Percentiles rank a stretch among this genome's conserved stretches.
Conservation (phyloP, 495 filamentous ascomycete species). For the Penicillium crystallinum region DNA sequence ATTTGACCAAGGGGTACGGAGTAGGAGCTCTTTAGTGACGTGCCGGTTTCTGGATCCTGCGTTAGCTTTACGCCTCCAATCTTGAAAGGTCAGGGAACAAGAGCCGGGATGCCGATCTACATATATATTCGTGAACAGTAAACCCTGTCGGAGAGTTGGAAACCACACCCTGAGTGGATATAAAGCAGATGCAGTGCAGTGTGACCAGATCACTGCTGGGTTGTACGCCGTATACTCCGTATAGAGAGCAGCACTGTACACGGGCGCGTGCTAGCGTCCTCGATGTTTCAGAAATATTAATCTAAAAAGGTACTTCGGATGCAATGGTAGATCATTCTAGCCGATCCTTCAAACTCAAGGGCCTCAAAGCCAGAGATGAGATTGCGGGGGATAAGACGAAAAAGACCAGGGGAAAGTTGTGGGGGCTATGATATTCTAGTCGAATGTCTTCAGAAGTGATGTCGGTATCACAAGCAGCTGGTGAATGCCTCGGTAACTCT, state of each 20-base stretch:
- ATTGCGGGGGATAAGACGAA: constrained; percentile 5
- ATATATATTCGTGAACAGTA: too few relatives aligned
- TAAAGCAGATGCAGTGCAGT: too few relatives aligned
- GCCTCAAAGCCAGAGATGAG: not conserved
- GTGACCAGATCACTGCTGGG: not conserved
- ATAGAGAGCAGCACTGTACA: not conserved
- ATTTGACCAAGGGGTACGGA: not conserved
- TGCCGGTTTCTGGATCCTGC: not conserved
- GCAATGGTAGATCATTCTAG: not conserved
- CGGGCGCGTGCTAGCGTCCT: not conserved
- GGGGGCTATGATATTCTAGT: not conserved
- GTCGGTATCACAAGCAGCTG: constrained; percentile 5
- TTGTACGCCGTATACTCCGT: not conserved
- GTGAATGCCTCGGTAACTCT: constrained; percentile 21
- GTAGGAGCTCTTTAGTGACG: not conserved
- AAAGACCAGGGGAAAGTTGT: not conserved
- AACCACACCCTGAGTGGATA: too few relatives aligned
- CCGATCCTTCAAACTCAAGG: not conserved
- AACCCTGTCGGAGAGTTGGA: too few relatives aligned
- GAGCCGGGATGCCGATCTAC: too few relatives aligned
- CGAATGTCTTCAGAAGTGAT: too few relatives aligned
- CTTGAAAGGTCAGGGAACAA: not conserved
- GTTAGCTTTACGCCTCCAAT: not conserved
- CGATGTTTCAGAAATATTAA: not conserved
- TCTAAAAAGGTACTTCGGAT: not conserved